Percentiles rank a stretch among this genome's conserved stretches.
These are phyloP conservation scores for Cryptococcus sp. DNA, from an alignment of 1,284 basidiomycete genomes.

Conservation along the genomic window DNA sequence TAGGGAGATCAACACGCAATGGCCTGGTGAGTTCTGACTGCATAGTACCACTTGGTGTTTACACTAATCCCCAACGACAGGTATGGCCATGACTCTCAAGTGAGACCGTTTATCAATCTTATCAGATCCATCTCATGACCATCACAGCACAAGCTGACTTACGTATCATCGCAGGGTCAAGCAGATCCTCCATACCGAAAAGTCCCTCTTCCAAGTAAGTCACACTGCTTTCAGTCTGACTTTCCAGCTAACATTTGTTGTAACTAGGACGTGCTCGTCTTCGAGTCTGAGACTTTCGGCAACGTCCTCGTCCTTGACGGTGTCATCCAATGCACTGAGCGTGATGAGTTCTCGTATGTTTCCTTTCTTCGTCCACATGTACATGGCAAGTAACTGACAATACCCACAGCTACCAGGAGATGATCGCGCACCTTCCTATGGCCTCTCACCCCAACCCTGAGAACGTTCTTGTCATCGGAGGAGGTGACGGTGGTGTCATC, in stretches of 20 bases:
- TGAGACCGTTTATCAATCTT: slow-evolving; percentile 29
- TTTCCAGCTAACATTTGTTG: too few relatives aligned
- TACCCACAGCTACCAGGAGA: slow-evolving; percentile 86
- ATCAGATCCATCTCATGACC: background rate
- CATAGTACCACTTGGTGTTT: background rate
- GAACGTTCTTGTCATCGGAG: slow-evolving; percentile 94
- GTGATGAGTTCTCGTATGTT: slow-evolving; percentile 94
- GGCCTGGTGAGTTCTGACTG: slow-evolving; percentile 68
- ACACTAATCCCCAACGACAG: slow-evolving; percentile 28
- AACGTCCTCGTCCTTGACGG: slow-evolving; percentile 96
- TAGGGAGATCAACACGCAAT: slow-evolving; percentile 93
- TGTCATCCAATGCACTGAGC: slow-evolving; percentile 94
- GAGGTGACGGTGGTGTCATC: slow-evolving; percentile 94
- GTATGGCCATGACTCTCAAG: slow-evolving; percentile 90
- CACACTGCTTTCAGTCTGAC: background rate
- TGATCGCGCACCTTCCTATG: slow-evolving; percentile 96
- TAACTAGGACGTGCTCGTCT: slow-evolving; percentile 88
- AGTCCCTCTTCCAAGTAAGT: slow-evolving; percentile 69
- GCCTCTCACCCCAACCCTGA: slow-evolving; percentile 95
- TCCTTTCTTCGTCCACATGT: background rate
- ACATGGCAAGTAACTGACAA: background rate
- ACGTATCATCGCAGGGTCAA: slow-evolving; percentile 62
- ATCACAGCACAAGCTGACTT: slow-evolving; percentile 2
- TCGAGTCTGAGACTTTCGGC: slow-evolving; percentile 90
- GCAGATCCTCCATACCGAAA: slow-evolving; percentile 92